Evolutionary conservation across 148 eudicot genomes (phyloP), one percentile per base, ranked within the genome.

Genomic region (Euryodendron excelsum): DNA sequence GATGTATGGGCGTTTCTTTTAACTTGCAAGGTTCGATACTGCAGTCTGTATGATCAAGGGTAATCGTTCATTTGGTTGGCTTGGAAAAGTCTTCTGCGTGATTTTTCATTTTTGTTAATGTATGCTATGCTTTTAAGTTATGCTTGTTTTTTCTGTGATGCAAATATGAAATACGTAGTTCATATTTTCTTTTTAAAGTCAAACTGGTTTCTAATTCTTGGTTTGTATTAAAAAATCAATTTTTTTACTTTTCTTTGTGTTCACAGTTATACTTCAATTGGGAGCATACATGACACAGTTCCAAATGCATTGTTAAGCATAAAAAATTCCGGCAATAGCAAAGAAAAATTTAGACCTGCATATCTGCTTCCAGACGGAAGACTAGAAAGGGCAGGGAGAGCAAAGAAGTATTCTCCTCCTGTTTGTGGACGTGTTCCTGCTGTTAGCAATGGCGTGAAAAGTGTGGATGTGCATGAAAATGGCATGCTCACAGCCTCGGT

Each of bases 11-110:
- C 94, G 45, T 95, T 95, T 81, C 93, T 95, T 78, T 80, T 91
- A 82, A 89, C 85, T 45, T 91, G 94, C 91, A 93, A 95, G 87
- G 97, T 95, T 83, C 92, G 70, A 9, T 95, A 95, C 86, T 95
- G 99, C 93, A 84, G 93, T 82, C 97, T 95, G 36, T 95, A 95
- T 86, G 99, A 95, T 89, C 92, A 91, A 84, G 99, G 99, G 99
- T 95, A 93, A 81, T 60, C 76, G 30, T 77, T 74, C 69, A 48
- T 64, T 41, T 77, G 23, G 25, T 65, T 75, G 47, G 45, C 75
- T 75, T 34, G 23, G 63, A 28, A 68, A 59, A 30, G n/a, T 34
- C 33, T 55, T 28, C 4, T 79, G 20, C 80, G 48, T 73, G 50
- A 25, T 75, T 61, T 17, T 61, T 56, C 61, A 52, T 56, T 56